Evolutionary conservation across 371 early-diverging fungal species (phyloP), one percentile per base, ranked within the genome.

Genomic region (Blyttiomyces sp.): DNA sequence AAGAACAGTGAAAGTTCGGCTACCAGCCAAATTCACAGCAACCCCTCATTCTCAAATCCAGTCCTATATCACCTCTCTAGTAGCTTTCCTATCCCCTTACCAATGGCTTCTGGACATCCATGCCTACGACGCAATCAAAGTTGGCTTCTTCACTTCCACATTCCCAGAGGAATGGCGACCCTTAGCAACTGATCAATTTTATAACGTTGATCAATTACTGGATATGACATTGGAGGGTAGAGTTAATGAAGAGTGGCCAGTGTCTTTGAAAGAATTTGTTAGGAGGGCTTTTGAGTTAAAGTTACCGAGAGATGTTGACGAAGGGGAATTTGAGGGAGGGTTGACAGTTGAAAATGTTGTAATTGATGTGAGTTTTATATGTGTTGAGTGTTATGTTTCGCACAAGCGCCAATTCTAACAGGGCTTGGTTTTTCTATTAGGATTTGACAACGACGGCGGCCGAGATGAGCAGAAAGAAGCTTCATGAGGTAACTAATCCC

Each of bases 381-480:
- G 30, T 24, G 28, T 11, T 11, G 51, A 9, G 6, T 32, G 51
- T 17, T 26, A 17, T 17, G 13, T 9, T 27, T 6, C 9, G 6
- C 24, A 50, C 51, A 28, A 21, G 21, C 30, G 39, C 39, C 13
- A 39, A 39, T 43, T 27, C 4, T 43, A 26, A 55, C 24, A 19
- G 31, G 50, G 21, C 16, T 24, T 26, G 49, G 35, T 49, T 6
- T 11, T 17, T 35, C 17, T 39, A 24, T 49, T n/a, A 39, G 7
- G 27, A 51, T 23, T 16, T 35, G n/a, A 42, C 19, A 32, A 55
- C 55, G 26, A 56, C 39, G 16, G 19, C 28, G 13, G 56, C 64
- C 0, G 60, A 46, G 19, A 68, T 68, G 69, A 42, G 23, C 32
- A 36, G 57, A 16, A 68, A 68, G 57, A 68, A 68, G 50, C 50